These are phyloP conservation scores for Calonectria montana DNA, from an alignment of 2,329 filamentous ascomycete species.

Conservation along the genomic window DNA sequence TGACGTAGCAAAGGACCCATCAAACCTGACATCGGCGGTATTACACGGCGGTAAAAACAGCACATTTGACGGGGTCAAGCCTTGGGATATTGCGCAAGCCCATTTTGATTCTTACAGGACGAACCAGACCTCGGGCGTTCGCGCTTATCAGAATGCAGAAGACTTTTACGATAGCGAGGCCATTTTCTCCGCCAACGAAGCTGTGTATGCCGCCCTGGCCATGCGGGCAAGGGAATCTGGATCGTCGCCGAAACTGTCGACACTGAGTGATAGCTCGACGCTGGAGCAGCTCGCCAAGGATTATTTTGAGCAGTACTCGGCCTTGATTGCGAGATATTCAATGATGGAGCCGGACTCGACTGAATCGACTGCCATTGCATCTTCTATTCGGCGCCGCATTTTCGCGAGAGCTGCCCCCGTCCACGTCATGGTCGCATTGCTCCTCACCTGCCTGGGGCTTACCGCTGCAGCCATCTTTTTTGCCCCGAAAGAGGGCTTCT, in stretches of 20 bases:
- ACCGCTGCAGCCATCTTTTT: conserved; percentile 29
- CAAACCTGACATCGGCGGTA: conserved; percentile 25
- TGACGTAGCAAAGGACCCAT: conserved; percentile 30
- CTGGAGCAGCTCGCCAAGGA: conserved; percentile 42
- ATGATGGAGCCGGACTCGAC: conserved; percentile 41
- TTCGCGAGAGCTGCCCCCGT: conserved; percentile 44
- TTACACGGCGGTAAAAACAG: conserved; percentile 23
- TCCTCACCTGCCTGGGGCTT: conserved; percentile 43
- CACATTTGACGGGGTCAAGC: conserved; percentile 32
- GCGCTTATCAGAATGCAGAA: conserved; percentile 9
- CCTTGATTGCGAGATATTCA: conserved; percentile 46
- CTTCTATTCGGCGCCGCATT: conserved; percentile 45
- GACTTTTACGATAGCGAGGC: conserved; percentile 36
- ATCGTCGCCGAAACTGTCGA: conserved; percentile 32
- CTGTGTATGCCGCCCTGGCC: conserved; percentile 48
- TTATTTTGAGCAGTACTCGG: conserved; percentile 50
- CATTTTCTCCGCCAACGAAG: conserved; percentile 45
- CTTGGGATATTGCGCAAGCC: conserved; percentile 34
- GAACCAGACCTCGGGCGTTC: background rate
- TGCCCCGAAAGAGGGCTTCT: conserved; percentile 47
- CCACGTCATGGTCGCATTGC: conserved; percentile 45
- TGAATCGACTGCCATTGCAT: conserved; percentile 37
- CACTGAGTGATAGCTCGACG: conserved; percentile 37
- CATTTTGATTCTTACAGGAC: conserved; percentile 35
- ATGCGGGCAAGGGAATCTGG: conserved; percentile 38